Percentiles rank a stretch among this genome's conserved stretches.
phyloP scores from a whole-genome alignment of 2,329 filamentous ascomycete genomes.

The Cercospora sp. region DNA sequence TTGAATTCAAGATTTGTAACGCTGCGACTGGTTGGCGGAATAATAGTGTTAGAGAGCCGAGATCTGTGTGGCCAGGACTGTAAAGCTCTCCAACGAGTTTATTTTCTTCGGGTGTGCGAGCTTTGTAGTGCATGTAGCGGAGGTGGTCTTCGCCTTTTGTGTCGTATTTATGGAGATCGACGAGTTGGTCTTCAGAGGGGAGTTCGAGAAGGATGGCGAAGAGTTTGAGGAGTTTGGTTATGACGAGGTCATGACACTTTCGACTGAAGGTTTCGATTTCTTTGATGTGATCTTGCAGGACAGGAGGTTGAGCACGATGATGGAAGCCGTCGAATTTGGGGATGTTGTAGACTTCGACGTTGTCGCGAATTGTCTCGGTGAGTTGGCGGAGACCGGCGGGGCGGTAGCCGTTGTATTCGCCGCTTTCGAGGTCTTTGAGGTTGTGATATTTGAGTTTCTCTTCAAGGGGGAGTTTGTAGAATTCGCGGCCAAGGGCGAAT shows the following conservation, averaged over 20 bases:
- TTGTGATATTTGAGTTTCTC: slow-evolving; percentile 59
- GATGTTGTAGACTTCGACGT: slow-evolving; percentile 61
- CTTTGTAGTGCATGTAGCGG: slow-evolving; percentile 42
- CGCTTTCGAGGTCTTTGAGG: slow-evolving; percentile 26
- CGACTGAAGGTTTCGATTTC: slow-evolving; percentile 59
- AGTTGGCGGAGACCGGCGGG: slow-evolving; percentile 26
- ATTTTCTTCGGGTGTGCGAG: slow-evolving; percentile 29
- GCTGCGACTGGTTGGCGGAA: slow-evolving; percentile 46
- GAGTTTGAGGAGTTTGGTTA: slow-evolving; percentile 58
- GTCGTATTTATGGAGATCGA: slow-evolving; percentile 59
- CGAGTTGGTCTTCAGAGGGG: slow-evolving; percentile 57
- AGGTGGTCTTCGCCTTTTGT: slow-evolving; percentile 60
- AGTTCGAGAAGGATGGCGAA: slow-evolving; percentile 63
- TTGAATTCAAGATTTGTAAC: slow-evolving; percentile 40
- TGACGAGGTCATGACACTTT: slow-evolving; percentile 55
- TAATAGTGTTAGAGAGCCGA: slow-evolving; percentile 45
- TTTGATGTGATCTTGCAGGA: slow-evolving; percentile 49
- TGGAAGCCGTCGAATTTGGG: slow-evolving; percentile 50
- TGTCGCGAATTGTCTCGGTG: slow-evolving; percentile 44
- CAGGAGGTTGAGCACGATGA: slow-evolving; percentile 23
- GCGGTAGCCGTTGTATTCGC: slow-evolving; percentile 33
- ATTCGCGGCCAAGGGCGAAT: slow-evolving; percentile 59
- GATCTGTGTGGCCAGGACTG: slow-evolving; percentile 43
- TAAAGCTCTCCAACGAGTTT: slow-evolving; percentile 25
- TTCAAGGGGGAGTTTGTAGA: slow-evolving; percentile 57